A percentile compares a stretch with the other conserved stretches of the same genome.
Evolutionary conservation across 163 green algal species (phyloP).

Genomic region (Trebouxiophyceae sp.): DNA sequence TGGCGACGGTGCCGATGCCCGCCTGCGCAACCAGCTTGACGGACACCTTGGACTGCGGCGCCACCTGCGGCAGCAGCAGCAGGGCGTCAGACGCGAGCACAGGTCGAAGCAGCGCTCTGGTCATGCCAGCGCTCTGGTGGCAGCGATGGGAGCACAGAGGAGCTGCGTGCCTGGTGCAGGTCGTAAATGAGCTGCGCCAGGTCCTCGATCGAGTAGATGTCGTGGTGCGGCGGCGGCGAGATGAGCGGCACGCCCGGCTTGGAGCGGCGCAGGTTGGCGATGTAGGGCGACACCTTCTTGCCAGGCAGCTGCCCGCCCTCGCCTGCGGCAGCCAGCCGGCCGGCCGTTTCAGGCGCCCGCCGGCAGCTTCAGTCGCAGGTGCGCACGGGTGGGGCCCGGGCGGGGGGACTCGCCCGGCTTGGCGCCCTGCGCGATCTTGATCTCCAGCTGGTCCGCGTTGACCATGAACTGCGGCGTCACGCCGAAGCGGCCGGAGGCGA

Average conservation of each 20-base stretch:
- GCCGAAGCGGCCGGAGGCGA: conserved; percentile 93
- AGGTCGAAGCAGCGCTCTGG: too few relatives aligned
- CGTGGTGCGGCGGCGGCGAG: conserved; percentile 95
- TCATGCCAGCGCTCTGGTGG: too few relatives aligned
- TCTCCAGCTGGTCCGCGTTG: conserved; percentile 98
- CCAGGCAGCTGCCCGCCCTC: conserved; percentile 94
- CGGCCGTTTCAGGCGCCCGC: too few relatives aligned
- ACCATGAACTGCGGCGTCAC: conserved; percentile 97
- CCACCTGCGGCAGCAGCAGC: too few relatives aligned
- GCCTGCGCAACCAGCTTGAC: conserved; percentile 99
- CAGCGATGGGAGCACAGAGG: too few relatives aligned
- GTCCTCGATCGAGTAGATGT: conserved; percentile 99
- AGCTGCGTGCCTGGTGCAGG: conserved; percentile 82
- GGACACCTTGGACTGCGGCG: conserved; percentile 73
- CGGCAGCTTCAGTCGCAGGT: too few relatives aligned
- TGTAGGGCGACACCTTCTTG: conserved; percentile 98
- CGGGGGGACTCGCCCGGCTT: conserved; percentile 83
- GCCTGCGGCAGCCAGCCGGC: too few relatives aligned
- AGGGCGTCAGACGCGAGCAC: too few relatives aligned
- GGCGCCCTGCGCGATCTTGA: conserved; percentile 97
- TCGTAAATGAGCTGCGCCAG: conserved; percentile 99
- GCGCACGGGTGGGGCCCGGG: too few relatives aligned
- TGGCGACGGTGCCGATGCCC: conserved; percentile 95
- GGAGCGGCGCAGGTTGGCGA: conserved; percentile 84
- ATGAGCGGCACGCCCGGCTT: conserved; percentile 98